A percentile compares a stretch with the other conserved stretches of the same genome.
phyloP scores from a whole-genome alignment of 768 basidiomycete genomes.

The Chalciporus piperatus region DNA sequence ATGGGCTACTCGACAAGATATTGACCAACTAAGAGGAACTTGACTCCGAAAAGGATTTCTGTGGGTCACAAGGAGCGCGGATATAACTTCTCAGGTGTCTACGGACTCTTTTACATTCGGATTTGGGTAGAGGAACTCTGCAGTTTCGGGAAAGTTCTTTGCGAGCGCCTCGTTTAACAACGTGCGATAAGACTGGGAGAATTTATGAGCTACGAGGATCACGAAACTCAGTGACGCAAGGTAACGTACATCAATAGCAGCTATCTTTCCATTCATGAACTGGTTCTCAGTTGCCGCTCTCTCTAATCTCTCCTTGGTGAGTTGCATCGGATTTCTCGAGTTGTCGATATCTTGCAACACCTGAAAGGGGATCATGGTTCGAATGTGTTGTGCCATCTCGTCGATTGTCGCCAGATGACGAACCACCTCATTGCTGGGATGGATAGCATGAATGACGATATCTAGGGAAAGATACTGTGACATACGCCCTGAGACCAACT shows the following conservation, averaged over 20 bases:
- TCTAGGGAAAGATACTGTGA: background rate
- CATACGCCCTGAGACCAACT: constrained; percentile 74
- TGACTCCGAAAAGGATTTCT: background rate
- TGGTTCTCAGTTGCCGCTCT: constrained; percentile 86
- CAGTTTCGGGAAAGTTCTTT: constrained; percentile 66
- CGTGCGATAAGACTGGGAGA: constrained; percentile 61
- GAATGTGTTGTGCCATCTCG: constrained; percentile 58
- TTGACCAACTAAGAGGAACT: background rate
- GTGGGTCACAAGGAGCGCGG: background rate
- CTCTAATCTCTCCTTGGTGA: constrained; percentile 78
- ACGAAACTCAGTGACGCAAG: background rate
- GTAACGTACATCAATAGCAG: constrained; percentile 62
- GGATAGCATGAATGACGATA: background rate
- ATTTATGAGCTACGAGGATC: constrained; percentile 4
- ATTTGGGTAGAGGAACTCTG: constrained; percentile 21
- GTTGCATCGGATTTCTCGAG: constrained; percentile 74
- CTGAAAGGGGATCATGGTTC: constrained; percentile 71
- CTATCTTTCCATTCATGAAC: constrained; percentile 87
- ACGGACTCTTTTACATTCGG: constrained; percentile 6
- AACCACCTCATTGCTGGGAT: constrained; percentile 68
- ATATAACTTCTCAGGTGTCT: constrained; percentile 8
- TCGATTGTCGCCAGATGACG: constrained; percentile 64
- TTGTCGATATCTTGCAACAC: constrained; percentile 78
- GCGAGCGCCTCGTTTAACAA: constrained; percentile 67
- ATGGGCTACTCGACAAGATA: background rate